These are phyloP conservation scores for Aspergillus indologenus DNA, from an alignment of 495 filamentous ascomycete genomes.

Conservation along the genomic window DNA sequence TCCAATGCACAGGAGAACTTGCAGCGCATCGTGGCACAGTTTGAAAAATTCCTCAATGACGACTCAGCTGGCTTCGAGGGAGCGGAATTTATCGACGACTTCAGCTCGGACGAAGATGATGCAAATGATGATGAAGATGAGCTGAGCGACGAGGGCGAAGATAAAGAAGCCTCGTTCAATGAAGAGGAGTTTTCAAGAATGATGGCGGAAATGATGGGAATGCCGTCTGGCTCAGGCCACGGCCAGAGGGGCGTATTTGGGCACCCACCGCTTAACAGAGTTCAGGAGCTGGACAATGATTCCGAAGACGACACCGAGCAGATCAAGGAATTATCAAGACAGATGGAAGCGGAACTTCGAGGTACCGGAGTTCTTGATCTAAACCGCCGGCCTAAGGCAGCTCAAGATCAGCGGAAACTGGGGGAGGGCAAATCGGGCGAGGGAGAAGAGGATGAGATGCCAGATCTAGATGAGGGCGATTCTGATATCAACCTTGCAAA, in stretches of 20 bases:
- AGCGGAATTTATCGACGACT: constrained; percentile 68
- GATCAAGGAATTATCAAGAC: constrained; percentile 66
- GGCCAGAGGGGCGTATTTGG: constrained; percentile 26
- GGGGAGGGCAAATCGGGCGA: constrained; percentile 13
- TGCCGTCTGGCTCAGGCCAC: constrained; percentile 42
- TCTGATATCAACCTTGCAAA: constrained; percentile 85
- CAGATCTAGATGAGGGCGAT: constrained; percentile 55
- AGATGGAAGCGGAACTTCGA: constrained; percentile 80
- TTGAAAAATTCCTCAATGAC: constrained; percentile 91
- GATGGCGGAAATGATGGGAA: constrained; percentile 95
- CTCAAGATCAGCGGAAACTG: constrained; percentile 22
- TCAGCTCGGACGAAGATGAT: constrained; percentile 55
- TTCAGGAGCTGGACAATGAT: constrained; percentile 48
- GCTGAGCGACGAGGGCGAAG: constrained; percentile 57
- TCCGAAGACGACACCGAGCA: constrained; percentile 62
- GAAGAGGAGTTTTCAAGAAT: constrained; percentile 79
- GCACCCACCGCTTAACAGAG: constrained; percentile 29
- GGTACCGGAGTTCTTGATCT: constrained; percentile 71
- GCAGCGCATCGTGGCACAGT: constrained; percentile 82
- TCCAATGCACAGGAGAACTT: constrained; percentile 75
- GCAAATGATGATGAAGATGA: constrained; percentile 60
- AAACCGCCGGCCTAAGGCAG: constrained; percentile 35
- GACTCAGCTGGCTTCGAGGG: constrained; percentile 76
- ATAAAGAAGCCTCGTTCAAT: constrained; percentile 75
- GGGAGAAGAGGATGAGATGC: constrained; percentile 24